These are phyloP conservation scores for Lecanicillium sp. DNA, from an alignment of 2,329 filamentous ascomycete species.

Conservation along the genomic window DNA sequence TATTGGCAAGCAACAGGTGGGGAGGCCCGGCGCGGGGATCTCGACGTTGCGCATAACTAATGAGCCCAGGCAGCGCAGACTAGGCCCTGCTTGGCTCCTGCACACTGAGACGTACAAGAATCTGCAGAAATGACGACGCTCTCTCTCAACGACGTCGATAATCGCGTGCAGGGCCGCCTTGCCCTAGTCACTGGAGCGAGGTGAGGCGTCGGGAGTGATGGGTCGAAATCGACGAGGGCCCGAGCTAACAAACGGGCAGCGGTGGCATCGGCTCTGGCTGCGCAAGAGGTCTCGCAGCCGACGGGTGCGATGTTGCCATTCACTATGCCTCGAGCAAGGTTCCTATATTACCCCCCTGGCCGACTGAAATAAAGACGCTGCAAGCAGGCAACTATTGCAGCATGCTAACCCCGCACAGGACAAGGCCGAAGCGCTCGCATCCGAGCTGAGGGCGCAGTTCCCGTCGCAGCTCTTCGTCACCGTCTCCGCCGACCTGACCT, in stretches of 20 bases:
- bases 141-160: slow-evolving; percentile 8
- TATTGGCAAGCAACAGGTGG: slow-evolving; percentile 5
- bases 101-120: not conserved
- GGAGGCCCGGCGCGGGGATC: slow-evolving; percentile 3
- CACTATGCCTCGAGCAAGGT: slow-evolving; percentile 30
- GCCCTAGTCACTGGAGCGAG: slow-evolving; percentile 30
- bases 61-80: not conserved
- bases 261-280: slow-evolving; percentile 30
- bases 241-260: slow-evolving; percentile 16
- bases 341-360: too few relatives aligned
- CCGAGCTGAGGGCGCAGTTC: slow-evolving; percentile 20
- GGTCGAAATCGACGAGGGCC: not conserved
- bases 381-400: not conserved
- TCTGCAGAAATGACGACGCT: slow-evolving; percentile 10
- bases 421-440: slow-evolving; percentile 26
- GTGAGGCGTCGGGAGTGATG: slow-evolving; percentile 15
- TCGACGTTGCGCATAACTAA: not conserved
- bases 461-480: slow-evolving; percentile 24
- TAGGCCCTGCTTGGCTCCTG: not conserved
- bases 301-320: slow-evolving; percentile 30
- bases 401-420: slow-evolving; percentile 16
- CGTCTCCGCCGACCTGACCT: slow-evolving; percentile 24
- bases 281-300: slow-evolving; percentile 27
- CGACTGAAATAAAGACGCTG: too few relatives aligned
- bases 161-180: slow-evolving; percentile 20